Conservation (phyloP, 1,139 yeast species). For the Scheffersomyces stambukii region DNA sequence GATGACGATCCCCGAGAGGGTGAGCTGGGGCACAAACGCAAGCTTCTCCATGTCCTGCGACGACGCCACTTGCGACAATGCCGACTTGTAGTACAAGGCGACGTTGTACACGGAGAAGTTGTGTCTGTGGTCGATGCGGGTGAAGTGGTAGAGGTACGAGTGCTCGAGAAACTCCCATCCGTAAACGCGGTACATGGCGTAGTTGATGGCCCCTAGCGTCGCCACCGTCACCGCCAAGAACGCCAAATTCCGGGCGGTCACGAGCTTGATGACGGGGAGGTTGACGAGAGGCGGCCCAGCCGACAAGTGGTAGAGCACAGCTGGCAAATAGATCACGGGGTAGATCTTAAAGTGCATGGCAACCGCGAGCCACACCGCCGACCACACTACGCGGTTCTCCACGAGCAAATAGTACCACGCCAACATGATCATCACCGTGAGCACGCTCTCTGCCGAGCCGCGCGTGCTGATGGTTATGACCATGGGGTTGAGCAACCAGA, state of each 20-base stretch:
- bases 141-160: slow-evolving; percentile 78
- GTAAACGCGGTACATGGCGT: slow-evolving; percentile 59
- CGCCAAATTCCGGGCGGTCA: slow-evolving; percentile 43
- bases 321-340: slow-evolving; percentile 78
- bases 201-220: slow-evolving; percentile 46
- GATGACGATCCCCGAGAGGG: slow-evolving; percentile 52
- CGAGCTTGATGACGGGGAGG: slow-evolving; percentile 28
- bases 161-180: slow-evolving; percentile 76
- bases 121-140: slow-evolving; percentile 88
- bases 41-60: slow-evolving; percentile 31
- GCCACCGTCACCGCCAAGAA: slow-evolving; percentile 37
- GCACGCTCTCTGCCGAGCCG: slow-evolving; percentile 88
- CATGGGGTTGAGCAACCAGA: slow-evolving; percentile 95
- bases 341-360: slow-evolving; percentile 88
- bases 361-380: slow-evolving; percentile 70
- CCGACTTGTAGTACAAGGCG: slow-evolving; percentile 63
- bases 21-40: slow-evolving; percentile 83
- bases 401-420: slow-evolving; percentile 45
- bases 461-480: slow-evolving; percentile 90
- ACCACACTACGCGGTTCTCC: slow-evolving; percentile 26
- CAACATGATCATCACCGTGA: slow-evolving; percentile 72
- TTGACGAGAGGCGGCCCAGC: slow-evolving; percentile 18
- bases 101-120: slow-evolving; percentile 88
- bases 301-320: slow-evolving; percentile 35
- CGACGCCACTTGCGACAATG: slow-evolving; percentile 11